phyloP scores from a whole-genome alignment of 768 basidiomycete genomes.

The Podaxis mareebaensis region DNA sequence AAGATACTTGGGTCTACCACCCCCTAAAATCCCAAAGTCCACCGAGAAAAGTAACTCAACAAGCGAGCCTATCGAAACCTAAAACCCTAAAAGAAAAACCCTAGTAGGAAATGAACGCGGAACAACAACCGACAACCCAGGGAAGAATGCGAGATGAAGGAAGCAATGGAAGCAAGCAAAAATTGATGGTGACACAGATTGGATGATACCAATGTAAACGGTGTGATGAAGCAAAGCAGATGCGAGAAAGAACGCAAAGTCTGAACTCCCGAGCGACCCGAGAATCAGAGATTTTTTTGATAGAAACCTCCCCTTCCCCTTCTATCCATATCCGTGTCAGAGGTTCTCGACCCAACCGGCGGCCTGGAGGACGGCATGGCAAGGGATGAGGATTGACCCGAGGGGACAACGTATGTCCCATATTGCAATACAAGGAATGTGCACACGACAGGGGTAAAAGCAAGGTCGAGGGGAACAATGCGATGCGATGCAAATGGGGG shows the following conservation, averaged over 20 bases:
- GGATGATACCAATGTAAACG: background rate
- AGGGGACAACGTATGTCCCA: background rate
- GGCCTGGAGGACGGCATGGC: background rate
- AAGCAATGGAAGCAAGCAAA: background rate
- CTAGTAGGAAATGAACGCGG: background rate
- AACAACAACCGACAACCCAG: background rate
- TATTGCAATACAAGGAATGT: background rate
- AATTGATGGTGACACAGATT: background rate
- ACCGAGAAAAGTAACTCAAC: background rate
- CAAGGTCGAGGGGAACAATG: background rate
- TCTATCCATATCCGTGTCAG: background rate
- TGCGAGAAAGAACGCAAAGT: background rate
- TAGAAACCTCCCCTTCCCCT: background rate
- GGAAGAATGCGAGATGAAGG: background rate
- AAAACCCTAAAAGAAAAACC: conserved; percentile 7
- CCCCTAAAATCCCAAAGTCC: conserved; percentile 21
- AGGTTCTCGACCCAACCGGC: background rate
- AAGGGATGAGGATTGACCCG: background rate
- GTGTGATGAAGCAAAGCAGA: background rate
- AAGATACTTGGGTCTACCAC: conserved; percentile 22
- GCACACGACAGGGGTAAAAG: background rate
- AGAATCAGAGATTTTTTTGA: background rate
- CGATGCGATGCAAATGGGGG: background rate
- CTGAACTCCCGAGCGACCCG: background rate
- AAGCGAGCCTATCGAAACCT: conserved; percentile 8